Conservation (phyloP, 2,329 filamentous ascomycete species). For the Fusarium subtropicale region DNA sequence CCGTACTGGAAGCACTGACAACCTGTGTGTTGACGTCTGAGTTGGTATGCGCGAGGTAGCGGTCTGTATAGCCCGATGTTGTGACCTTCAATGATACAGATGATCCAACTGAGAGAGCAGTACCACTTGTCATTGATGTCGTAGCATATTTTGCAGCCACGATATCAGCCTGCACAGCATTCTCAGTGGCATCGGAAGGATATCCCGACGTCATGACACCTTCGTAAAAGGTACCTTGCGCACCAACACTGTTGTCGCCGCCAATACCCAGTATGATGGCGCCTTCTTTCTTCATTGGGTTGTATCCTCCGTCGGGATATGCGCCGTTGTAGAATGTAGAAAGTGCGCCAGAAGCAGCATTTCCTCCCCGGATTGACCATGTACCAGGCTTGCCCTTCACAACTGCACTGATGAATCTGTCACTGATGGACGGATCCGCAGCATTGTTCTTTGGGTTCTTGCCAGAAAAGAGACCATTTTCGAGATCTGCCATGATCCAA, state of each 20-base stretch:
- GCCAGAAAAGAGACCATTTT: conserved; percentile 74
- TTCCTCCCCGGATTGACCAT: conserved; percentile 23
- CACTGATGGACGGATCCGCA: conserved; percentile 6
- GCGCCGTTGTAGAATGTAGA: conserved; percentile 27
- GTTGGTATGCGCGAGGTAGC: conserved; percentile 9
- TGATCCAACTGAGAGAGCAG: conserved; percentile 7
- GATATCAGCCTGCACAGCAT: conserved; percentile 24
- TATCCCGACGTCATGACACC: conserved; percentile 16
- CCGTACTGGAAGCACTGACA: conserved; percentile 7
- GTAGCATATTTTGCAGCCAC: conserved; percentile 29
- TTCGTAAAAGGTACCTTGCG: conserved; percentile 25
- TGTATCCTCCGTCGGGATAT: conserved; percentile 21
- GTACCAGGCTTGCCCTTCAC: conserved; percentile 18
- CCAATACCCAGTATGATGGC: conserved; percentile 21
- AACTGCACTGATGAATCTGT: conserved; percentile 16
- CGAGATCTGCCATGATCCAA: conserved; percentile 77
- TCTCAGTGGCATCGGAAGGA: conserved; percentile 27
- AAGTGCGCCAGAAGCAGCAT: conserved; percentile 14
- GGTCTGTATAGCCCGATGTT: conserved; percentile 19
- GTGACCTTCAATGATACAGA: conserved; percentile 23
- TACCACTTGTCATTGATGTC: conserved; percentile 4
- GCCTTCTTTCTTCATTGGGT: conserved; percentile 25
- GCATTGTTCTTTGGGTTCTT: conserved; percentile 21
- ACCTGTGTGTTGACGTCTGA: conserved; percentile 25
- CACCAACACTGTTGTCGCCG: conserved; percentile 25